A percentile compares a stretch with the other conserved stretches of the same genome.
Conservation (phyloP, 257 asterid species). For the Cynanchum wilfordii region DNA sequence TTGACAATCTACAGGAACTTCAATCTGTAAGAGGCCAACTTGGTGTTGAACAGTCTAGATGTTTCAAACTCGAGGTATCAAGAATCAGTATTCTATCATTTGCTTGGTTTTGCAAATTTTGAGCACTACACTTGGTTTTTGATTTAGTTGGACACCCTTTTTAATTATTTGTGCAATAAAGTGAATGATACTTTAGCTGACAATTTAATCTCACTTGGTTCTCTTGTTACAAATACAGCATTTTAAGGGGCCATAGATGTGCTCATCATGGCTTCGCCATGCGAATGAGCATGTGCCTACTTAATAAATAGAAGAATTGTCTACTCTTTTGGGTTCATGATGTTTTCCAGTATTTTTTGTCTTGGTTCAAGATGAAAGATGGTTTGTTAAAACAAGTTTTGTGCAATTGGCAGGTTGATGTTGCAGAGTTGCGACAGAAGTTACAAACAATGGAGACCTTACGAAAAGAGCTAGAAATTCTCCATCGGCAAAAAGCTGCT, state of each 20-base stretch:
- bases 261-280: background rate
- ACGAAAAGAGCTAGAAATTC: slow-evolving; percentile 88
- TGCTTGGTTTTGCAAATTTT: background rate
- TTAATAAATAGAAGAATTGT: background rate
- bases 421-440: slow-evolving; percentile 93
- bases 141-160: background rate
- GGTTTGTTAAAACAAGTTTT: slow-evolving; percentile 10
- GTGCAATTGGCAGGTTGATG: slow-evolving; percentile 67
- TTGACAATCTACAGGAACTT: slow-evolving; percentile 54
- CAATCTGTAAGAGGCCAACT: slow-evolving; percentile 93
- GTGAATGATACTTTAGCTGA: background rate
- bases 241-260: background rate
- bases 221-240: too few species aligned
- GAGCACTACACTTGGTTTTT: background rate
- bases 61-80: slow-evolving; percentile 96
- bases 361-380: background rate
- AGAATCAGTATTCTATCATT: background rate
- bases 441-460: slow-evolving; percentile 74
- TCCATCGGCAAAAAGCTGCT: slow-evolving; percentile 89
- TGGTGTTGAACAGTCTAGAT: slow-evolving; percentile 92
- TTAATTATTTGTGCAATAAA: background rate
- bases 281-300: background rate
- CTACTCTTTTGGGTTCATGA: background rate
- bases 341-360: background rate
- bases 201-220: background rate